Base-by-base conservation (phyloP, 2,329 filamentous ascomycete species). In the Apiospora aurea region DNA sequence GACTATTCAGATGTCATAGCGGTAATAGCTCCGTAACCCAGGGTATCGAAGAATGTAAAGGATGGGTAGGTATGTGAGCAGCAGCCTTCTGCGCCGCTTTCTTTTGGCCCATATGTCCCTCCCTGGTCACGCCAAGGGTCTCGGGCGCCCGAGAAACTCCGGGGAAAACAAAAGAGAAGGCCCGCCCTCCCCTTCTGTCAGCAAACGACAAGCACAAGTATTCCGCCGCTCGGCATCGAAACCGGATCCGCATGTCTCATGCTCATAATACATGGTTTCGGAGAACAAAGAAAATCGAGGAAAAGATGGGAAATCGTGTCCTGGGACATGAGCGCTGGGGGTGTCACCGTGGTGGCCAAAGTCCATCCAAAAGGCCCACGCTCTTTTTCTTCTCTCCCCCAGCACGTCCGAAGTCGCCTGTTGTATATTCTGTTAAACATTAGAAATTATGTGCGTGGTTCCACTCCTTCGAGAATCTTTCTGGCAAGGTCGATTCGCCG, bases 401-500 rank as follows among this genome's bases (percentile, higher is more conserved):
- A 57, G 51, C 51, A 57, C 34, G 14, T 64, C 18, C 10, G 34
- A 64, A 64, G 57, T 64, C 11, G 29, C 21, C 18, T 38, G 38
- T 43, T 11, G 13, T 43, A 43, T 11, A 14, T 43, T 21, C 38
- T 64, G 57, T 70, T 64, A 70, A 41, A 66, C 53, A 44, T 70
- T 70, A 43, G 44, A 44, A 26, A 73, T 77, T 74, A 76, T 41
- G 69, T 64, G 8, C 72, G 46, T 69, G 76, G 86, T 74, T 91
- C 87, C 72, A 91, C 83, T 6, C 93, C 94, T 75, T 96, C 93
- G 43, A 97, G 84, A 4, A 94, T 88, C 70, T 89, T 87, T 73
- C 91, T 90, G 6, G 94, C 95, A 70, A 90, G 89, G 75, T 97
- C 94, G 69, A 97, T 87, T 75, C 93, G 87, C 74, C 92, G 85